Evolutionary conservation across 305 asterid species (phyloP).

Genomic region (Solanum aculeatissimum): DNA sequence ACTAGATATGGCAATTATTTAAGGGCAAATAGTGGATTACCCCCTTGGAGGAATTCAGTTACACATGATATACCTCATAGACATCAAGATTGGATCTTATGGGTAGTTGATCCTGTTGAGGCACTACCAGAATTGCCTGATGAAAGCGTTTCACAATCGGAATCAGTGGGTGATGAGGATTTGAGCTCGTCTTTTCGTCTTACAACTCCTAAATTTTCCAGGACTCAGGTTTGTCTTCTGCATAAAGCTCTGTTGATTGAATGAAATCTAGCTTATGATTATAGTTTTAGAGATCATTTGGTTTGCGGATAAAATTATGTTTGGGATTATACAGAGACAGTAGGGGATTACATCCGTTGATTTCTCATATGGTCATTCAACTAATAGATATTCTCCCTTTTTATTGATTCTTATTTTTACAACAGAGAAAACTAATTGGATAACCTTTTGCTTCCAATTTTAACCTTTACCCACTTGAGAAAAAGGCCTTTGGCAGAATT

Average conservation of each 20-base stretch:
- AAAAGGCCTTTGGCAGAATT: background rate
- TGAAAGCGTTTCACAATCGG: constrained; percentile 18
- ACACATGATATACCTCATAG: constrained; percentile 22
- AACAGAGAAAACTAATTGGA: background rate
- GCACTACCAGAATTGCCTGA: constrained; percentile 20
- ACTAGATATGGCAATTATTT: constrained; percentile 25
- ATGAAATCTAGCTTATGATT: too few relatives aligned
- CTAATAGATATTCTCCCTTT: too few relatives aligned
- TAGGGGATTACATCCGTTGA: too few relatives aligned
- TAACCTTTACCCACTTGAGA: background rate
- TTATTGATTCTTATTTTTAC: too few relatives aligned
- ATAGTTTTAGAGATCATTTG: background rate
- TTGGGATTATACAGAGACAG: background rate
- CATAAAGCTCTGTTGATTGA: background rate
- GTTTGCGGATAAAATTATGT: background rate
- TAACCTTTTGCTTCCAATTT: background rate
- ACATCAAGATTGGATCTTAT: constrained; percentile 17
- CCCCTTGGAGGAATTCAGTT: constrained; percentile 26
- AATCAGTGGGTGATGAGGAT: constrained; percentile 18
- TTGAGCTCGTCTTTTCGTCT: constrained; percentile 37
- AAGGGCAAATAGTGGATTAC: constrained; percentile 23
- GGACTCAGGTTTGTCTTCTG: constrained; percentile 16
- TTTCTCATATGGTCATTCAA: too few relatives aligned
- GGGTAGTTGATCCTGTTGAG: constrained; percentile 33
- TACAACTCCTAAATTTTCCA: constrained; percentile 11